Conservation (phyloP, 2,329 filamentous ascomycete species). For the Plectosphaerella sp. region DNA sequence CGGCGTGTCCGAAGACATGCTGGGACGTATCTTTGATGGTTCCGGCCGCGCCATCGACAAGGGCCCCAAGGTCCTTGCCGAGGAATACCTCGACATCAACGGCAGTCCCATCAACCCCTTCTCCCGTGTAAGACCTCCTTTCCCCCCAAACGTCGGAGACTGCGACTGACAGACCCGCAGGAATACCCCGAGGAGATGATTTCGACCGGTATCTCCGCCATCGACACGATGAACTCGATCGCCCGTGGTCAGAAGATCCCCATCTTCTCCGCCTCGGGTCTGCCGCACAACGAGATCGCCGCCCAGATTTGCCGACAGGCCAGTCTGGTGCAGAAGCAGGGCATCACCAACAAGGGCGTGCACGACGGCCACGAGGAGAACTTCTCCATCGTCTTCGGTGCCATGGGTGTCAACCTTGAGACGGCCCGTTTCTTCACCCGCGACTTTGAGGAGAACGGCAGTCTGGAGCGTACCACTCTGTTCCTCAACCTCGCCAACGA, state of each 20-base stretch:
- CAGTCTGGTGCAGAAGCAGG: conserved; percentile 75
- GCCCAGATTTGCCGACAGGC: conserved; percentile 98
- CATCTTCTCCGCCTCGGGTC: conserved; percentile 96
- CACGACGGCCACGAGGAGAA: conserved; percentile 98
- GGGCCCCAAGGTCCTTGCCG: conserved; percentile 93
- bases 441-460: conserved; percentile 98
- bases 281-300: conserved; percentile 98
- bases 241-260: conserved; percentile 99
- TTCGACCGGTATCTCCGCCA: conserved; percentile 97
- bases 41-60: conserved; percentile 98
- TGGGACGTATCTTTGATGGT: conserved; percentile 97
- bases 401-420: conserved; percentile 99
- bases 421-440: conserved; percentile 97
- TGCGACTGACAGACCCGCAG: conserved; percentile 38
- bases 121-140: conserved; percentile 64
- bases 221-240: conserved; percentile 97
- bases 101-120: conserved; percentile 98
- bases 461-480: conserved; percentile 91
- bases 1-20: conserved; percentile 98
- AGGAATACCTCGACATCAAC: conserved; percentile 99
- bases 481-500: conserved; percentile 99
- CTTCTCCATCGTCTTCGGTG: conserved; percentile 98
- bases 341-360: conserved; percentile 83
- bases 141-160: not conserved
- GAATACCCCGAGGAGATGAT: conserved; percentile 99